These are phyloP conservation scores for Leccinum variicolor DNA, from an alignment of 768 basidiomycete genomes.

Conservation along the genomic window DNA sequence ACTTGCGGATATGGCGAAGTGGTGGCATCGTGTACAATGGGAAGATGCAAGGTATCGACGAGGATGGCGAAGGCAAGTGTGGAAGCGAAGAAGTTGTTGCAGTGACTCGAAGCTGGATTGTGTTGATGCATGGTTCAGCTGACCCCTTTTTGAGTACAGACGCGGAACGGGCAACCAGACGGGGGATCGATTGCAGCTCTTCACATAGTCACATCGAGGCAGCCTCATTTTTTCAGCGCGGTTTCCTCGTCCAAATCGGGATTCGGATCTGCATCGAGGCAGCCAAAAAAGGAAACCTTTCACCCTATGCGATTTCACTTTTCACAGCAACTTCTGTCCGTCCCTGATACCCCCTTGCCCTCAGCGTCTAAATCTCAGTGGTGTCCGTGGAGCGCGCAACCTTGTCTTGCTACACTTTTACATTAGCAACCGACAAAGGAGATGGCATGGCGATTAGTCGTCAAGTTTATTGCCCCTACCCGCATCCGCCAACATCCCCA, in stretches of 20 bases:
- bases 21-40: conserved; percentile 27
- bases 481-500: not conserved
- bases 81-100: not conserved
- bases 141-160: conserved; percentile 30
- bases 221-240: conserved; percentile 32
- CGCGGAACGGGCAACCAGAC: conserved; percentile 20
- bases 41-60: not conserved
- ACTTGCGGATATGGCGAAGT: conserved; percentile 36
- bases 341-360: not conserved
- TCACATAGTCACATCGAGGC: conserved; percentile 40
- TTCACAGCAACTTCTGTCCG: not conserved
- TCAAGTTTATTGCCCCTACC: not conserved
- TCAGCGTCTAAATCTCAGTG: not conserved
- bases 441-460: conserved; percentile 5
- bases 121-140: conserved; percentile 6
- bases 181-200: conserved; percentile 22
- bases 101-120: not conserved
- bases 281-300: conserved; percentile 12
- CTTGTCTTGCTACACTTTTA: not conserved
- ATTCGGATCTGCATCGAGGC: conserved; percentile 27
- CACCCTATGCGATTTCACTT: not conserved
- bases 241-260: conserved; percentile 26
- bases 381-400: not conserved
- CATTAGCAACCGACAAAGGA: conserved; percentile 9
- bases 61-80: not conserved